Percentiles rank a stretch among this genome's conserved stretches.
phyloP scores from a whole-genome alignment of 805 yeast species.

The Metschnikowia peoriensis region DNA sequence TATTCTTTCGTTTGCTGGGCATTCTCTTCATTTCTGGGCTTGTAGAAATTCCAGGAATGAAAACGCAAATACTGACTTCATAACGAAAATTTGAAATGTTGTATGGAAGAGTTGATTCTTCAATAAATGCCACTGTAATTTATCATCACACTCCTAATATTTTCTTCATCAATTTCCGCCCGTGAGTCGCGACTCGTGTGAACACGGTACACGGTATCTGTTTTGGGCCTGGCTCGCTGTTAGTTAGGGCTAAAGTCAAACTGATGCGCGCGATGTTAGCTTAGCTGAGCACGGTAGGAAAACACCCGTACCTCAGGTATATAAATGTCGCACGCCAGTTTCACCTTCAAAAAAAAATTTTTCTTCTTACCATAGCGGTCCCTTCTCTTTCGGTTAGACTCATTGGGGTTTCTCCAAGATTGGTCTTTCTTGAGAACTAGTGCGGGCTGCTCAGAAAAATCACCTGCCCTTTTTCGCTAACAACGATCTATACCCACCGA shows the following conservation, averaged over 20 bases:
- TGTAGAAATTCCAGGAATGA: too few relatives aligned
- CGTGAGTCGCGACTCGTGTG: background rate
- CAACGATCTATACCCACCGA: conserved; percentile 21
- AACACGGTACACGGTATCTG: too few relatives aligned
- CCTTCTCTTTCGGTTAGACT: conserved; percentile 16
- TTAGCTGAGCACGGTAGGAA: background rate
- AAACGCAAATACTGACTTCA: too few relatives aligned
- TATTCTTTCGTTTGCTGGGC: too few relatives aligned
- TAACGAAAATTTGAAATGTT: too few relatives aligned
- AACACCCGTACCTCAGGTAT: conserved; percentile 14
- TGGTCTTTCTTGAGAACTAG: conserved; percentile 11
- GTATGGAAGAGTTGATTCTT: too few relatives aligned
- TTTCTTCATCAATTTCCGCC: too few relatives aligned
- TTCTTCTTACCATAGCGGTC: conserved; percentile 10
- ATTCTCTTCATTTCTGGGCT: too few relatives aligned
- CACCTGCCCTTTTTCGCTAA: conserved; percentile 23
- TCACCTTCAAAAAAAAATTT: background rate
- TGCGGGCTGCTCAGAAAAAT: conserved; percentile 17
- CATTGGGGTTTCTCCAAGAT: conserved; percentile 21
- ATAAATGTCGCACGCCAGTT: conserved; percentile 1
- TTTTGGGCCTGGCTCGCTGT: background rate
- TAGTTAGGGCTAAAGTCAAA: background rate
- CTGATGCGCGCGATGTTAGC: too few relatives aligned
- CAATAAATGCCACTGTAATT: too few relatives aligned
- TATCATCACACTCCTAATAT: too few relatives aligned